These are phyloP conservation scores for Colletotrichum horii DNA, from an alignment of 2,329 filamentous ascomycete species.

Conservation along the genomic window DNA sequence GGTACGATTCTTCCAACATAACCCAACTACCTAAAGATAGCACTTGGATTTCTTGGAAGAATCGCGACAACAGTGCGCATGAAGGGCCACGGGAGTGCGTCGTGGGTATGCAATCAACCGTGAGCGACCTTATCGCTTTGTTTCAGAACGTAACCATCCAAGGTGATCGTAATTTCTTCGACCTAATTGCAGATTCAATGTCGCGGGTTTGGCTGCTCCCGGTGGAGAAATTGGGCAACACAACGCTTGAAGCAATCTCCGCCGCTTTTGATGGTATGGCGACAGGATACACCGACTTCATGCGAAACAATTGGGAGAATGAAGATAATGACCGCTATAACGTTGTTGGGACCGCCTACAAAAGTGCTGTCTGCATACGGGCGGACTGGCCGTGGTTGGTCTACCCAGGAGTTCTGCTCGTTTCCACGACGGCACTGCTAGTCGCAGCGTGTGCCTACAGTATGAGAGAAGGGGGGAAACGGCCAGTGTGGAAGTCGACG, in stretches of 20 bases:
- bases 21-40: fast-evolving
- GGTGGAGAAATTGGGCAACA: not conserved
- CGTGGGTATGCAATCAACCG: too few species aligned
- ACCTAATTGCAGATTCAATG: too few species aligned
- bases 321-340: not conserved
- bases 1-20: not conserved
- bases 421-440: fast-evolving
- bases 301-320: not conserved
- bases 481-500: not conserved
- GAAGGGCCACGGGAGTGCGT: too few species aligned
- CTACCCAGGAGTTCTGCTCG: fast-evolving
- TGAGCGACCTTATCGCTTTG: too few species aligned
- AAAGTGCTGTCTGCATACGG: not conserved
- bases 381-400: not conserved
- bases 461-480: fast-evolving
- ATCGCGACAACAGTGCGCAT: too few species aligned
- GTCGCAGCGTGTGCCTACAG: fast-evolving
- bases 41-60: not conserved
- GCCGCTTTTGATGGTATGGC: not conserved
- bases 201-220: too few species aligned
- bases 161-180: too few species aligned
- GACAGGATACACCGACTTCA: not conserved
- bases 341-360: not conserved
- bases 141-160: too few species aligned
- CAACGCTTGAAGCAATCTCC: not conserved